Base-by-base conservation (phyloP, 1,284 basidiomycete genomes). In the Sanguinoderma infundibulare region DNA sequence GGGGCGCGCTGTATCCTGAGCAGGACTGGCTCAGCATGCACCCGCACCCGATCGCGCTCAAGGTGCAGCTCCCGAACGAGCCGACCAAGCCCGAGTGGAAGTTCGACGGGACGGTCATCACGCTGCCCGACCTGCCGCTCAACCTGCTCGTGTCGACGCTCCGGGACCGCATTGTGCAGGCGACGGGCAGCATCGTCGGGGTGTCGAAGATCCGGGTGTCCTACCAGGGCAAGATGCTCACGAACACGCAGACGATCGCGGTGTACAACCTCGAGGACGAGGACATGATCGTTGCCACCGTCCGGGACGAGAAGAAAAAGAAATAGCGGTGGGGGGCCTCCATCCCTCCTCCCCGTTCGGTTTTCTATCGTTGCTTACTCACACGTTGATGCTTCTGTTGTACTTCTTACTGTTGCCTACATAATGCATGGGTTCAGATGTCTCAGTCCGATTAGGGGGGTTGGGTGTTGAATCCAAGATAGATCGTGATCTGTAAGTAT, bases 211-310 rank as follows among this genome's bases (percentile, higher is more conserved):
- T 97, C 69, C 82, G 92, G 70, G 74, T 95, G 61, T 89, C 92
- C 53, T 94, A 89, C 73, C 77, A 81, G 61, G 88, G 88, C 47
- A 94, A 93, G 77, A 90, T 94, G 81, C 82, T 97, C 70, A 94
- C 91, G 61, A 98, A 97, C 75, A 82, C 83, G 60, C 88, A 86
- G 63, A 90, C 92, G 55, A 85, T 98, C 67, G 95, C 94, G 28
- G 86, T 82, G 67, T 91, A 94, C 72, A 98, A 98, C 72, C 73
- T 98, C 67, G 95, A 95, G 73, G 92, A 95, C 63, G 95, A 94
- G 67, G 95, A 97, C 72, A 61, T 86, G 57, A 74, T 98, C 24
- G 83, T 87, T 24, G 82, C 96, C 66, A 89, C 84, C 62, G 81
- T 97, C 50, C 86, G 89, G 69, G 91, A 94, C 67, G 81, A 82